Evolutionary conservation across 371 early-diverging fungal genomes (phyloP), one percentile per base, ranked within the genome.

Genomic region (Mortierella sp.): DNA sequence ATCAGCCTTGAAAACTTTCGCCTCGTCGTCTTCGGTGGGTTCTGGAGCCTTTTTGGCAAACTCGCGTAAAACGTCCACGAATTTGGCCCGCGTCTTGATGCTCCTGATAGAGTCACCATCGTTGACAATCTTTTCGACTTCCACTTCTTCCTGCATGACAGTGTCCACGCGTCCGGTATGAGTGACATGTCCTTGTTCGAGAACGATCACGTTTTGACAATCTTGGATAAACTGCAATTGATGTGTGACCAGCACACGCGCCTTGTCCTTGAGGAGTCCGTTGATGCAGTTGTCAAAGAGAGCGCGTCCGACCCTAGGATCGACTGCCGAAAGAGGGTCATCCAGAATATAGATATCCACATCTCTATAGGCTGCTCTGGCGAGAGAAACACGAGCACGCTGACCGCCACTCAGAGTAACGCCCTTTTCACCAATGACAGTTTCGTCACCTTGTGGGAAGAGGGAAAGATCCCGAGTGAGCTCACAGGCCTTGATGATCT

Each of bases 251-350:
- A 88, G 48, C 7, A 88, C 56, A 10, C 81, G 61, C 22, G 84
- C 81, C 48, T 85, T 86, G 48, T 60, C 58, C 14, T 68, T 62
- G 34, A 94, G 80, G 9, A 88, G 46, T 24, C 93, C 94, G n/a
- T 80, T 62, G 46, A 63, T 68, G 19, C 83, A 82, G n/a, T 63
- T 57, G 21, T 83, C 65, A 65, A 86, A 86, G 0, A 86, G 59
- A 1, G 74, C 67, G 12, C 63, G 62, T 5, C 71, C 81, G 10
- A 82, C 83, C 44, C 66, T 63, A n/a, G 82, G 81, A 69, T 92
- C 93, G 2, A 94, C 91, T 14, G 92, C 92, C 29, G 86, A 81
- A 25, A 94, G 80, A 7, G 88, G 86, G 61, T 90, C 90, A 47
- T 92, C 93, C 52, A 92, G 65, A 13, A 91, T 54, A 24, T 85